Base-by-base conservation (phyloP, 108 stramenopile genomes). In the Epithemia pelagica region DNA sequence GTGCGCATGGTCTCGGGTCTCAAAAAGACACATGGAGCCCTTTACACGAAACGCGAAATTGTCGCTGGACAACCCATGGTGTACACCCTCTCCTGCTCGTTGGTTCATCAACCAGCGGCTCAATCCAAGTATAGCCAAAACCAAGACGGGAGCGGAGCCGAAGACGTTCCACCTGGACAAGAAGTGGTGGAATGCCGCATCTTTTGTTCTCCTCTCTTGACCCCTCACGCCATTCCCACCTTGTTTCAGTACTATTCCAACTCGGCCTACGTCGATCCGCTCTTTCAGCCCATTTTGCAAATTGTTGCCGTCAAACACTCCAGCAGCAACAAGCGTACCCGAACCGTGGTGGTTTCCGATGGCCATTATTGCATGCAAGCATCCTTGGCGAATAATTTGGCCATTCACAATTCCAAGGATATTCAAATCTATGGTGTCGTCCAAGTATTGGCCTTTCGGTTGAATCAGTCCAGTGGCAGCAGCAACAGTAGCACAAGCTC, bases 41-140 rank as follows among this genome's bases (percentile, higher is more conserved):
- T 76, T 0, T 76, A 76, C 59, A 60, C 55, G 27, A 76, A 78
- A 57, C 80, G 82, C 1, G 82, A 83, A 65, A 78, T 88, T 52
- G 73, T 73, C 25, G 65, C 68, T 52, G 75, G 75, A 3, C 75
- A 76, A 51, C 69, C 64, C 28, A 58, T 63, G 22, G 75, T 76
- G 0, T 76, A 76, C 30, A 76, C 75, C 0, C 59, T 76, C 23
- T 64, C 62, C 1, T 65, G 64, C 52, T 46, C 37, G 37, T 5
- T 46, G 10, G 37, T 46, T 15, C 5, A 46, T 15, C 37, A 5
- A 5, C 10, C 37, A 5, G 10, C 15, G 5, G 10, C 5, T 5
- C 37, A 46, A 46, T 15, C 5, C 5, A 5, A 46, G 15, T 15
- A 46, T 10, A 5, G 15, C 5, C 37, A 46, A 46, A 5, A 46